Base-by-base conservation (phyloP, 139 green algal genomes). In the Astrephomene gubernaculifera region DNA sequence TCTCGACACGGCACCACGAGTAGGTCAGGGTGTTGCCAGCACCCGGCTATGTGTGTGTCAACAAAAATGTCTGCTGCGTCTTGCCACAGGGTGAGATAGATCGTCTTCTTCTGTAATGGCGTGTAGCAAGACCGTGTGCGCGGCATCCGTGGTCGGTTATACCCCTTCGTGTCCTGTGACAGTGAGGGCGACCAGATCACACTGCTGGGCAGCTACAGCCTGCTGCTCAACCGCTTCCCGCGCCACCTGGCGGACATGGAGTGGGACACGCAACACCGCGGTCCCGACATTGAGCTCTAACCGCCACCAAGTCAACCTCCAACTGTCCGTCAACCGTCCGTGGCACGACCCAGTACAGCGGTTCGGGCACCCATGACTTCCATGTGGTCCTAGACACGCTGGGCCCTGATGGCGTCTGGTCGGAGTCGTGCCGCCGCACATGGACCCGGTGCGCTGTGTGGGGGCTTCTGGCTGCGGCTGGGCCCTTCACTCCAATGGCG, bases 101-200 rank as follows among this genome's bases (percentile, higher is more conserved):
- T 92, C 53, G 85, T 90, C 10, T 92, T 92, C 81, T 90, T 92
- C 68, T 81, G 88, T 31, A 92, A 92, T 39, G 88, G 88, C 78
- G 44, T 89, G 63, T 82, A 90, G 86, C 89, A 93, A 72, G 89
- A 87, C n/a, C 80, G 90, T 6, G 90, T 88, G 43, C 87, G 87
- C n/a, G 90, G 90, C 82, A 94, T 94, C 38, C 88, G 90, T n/a
- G 90, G 90, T 27, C 87, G 91, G 4, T 76, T 94, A 10, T 94
- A 92, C 83, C 91, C 91, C 29, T 94, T 94, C 68, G 86, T 94
- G 22, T 94, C 91, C 24, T 93, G 90, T 63, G 91, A 94, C 81
- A 90, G 83, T 22, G 91, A 94, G 83, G 82, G 78, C 22, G 91
- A 94, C 71, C 86, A 93, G 68, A 83, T 93, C 65, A 90, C 87